A percentile compares a stretch with the other conserved stretches of the same genome.
Evolutionary conservation across 176 grass and related monocot species (phyloP).

Genomic region (Olyra latifolia): DNA sequence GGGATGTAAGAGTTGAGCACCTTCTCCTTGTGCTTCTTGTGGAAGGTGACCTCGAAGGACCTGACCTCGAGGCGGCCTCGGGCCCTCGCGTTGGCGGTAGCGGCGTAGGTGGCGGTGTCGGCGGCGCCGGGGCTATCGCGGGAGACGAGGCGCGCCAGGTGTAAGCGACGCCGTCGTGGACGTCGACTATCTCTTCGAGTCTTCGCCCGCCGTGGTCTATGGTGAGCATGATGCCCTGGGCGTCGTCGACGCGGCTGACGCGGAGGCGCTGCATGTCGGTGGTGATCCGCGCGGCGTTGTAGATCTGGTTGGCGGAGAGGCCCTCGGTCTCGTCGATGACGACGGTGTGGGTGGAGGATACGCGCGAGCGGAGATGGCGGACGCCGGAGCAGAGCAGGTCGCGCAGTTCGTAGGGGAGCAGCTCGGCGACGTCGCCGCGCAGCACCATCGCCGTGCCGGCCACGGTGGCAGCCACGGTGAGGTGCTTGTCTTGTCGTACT

Average conservation of each 20-base stretch:
- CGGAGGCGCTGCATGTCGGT: constrained; percentile 27
- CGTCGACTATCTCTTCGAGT: constrained; percentile 43
- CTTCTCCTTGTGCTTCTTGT: constrained; percentile 56
- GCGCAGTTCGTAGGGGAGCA: constrained; percentile 30
- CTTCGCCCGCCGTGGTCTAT: constrained; percentile 42
- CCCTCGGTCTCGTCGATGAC: constrained; percentile 46
- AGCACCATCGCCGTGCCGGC: constrained; percentile 29
- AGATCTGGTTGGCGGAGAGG: constrained; percentile 46
- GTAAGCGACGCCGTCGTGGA: constrained; percentile 42
- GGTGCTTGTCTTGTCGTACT: constrained; percentile 37
- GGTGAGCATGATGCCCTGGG: constrained; percentile 37
- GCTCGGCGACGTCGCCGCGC: constrained; percentile 21
- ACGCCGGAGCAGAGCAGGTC: constrained; percentile 11
- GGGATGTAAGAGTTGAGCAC: constrained; percentile 57
- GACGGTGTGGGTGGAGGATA: constrained; percentile 36
- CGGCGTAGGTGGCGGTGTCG: neutral
- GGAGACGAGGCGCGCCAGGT: constrained; percentile 41
- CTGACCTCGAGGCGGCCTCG: constrained; percentile 4
- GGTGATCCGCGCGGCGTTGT: constrained; percentile 42
- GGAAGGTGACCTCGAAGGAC: constrained; percentile 57
- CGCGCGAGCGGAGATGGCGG: constrained; percentile 28
- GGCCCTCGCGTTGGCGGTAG: neutral
- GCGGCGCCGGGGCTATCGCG: neutral
- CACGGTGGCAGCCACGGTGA: constrained; percentile 13
- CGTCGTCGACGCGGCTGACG: constrained; percentile 29